A percentile compares a stretch with the other conserved stretches of the same genome.
These are phyloP conservation scores for Trichoderma koningii DNA, from an alignment of 2,329 filamentous ascomycete genomes.

Conservation along the genomic window DNA sequence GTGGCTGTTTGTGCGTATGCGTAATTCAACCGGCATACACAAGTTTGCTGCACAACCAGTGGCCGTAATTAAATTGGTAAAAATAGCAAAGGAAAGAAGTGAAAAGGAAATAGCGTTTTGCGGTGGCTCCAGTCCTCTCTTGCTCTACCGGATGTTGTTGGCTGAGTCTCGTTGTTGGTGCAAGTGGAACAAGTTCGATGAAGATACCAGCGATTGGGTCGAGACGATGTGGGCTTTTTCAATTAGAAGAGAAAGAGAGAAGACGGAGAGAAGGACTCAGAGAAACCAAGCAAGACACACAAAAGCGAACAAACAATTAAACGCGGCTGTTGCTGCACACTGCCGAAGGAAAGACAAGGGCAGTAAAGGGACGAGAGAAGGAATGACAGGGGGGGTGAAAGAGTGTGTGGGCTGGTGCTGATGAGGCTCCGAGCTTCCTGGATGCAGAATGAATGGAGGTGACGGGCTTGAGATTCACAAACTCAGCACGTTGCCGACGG, in stretches of 20 bases:
- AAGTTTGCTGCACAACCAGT: background rate
- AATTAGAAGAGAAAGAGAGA: background rate
- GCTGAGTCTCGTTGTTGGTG: constrained; percentile 14
- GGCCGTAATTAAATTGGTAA: background rate
- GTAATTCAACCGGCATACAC: background rate
- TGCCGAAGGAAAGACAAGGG: constrained; percentile 19
- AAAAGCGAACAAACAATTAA: constrained; percentile 18
- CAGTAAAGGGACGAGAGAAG: background rate
- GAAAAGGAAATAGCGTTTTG: background rate
- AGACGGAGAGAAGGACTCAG: background rate
- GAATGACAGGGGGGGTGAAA: constrained; percentile 10
- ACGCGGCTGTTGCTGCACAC: constrained; percentile 11
- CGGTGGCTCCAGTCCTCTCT: background rate
- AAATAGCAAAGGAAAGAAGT: background rate
- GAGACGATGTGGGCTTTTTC: background rate
- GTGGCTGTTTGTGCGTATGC: background rate
- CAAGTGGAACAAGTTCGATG: constrained; percentile 1
- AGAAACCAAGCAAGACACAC: background rate
- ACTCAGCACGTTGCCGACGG: constrained; percentile 19
- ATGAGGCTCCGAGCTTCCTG: constrained; percentile 10
- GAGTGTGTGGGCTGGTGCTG: constrained; percentile 18
- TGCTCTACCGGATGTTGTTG: constrained; percentile 16
- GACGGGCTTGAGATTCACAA: constrained; percentile 22
- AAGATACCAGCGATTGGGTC: constrained; percentile 6
- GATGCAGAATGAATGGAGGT: constrained; percentile 24